Percentiles rank a stretch among this genome's conserved stretches.
phyloP scores from a whole-genome alignment of 2,329 filamentous ascomycete genomes.

The Colletotrichum camelliae region DNA sequence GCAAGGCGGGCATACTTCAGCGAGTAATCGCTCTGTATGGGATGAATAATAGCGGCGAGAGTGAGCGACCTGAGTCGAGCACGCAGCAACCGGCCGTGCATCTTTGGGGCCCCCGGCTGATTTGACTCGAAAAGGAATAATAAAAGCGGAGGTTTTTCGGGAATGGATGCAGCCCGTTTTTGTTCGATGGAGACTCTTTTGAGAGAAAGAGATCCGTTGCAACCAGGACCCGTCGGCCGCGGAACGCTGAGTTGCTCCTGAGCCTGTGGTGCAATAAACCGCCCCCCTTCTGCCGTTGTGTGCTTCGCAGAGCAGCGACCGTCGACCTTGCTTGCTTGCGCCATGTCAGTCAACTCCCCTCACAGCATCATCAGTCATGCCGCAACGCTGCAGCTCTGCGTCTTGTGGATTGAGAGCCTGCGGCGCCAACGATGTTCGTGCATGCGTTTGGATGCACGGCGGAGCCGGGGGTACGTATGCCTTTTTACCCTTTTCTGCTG shows the following conservation, averaged over 20 bases:
- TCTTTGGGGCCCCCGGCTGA: background rate
- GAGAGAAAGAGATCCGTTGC: background rate
- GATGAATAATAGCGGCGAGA: background rate
- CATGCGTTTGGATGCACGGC: conserved; percentile 15
- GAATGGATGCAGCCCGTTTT: conserved; percentile 4
- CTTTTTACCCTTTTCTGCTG: conserved; percentile 21
- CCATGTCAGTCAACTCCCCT: background rate
- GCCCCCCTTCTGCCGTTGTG: background rate
- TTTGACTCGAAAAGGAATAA: background rate
- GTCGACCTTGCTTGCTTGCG: background rate
- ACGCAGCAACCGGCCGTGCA: background rate
- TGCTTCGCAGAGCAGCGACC: background rate
- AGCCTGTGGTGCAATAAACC: background rate
- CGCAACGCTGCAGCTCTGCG: background rate
- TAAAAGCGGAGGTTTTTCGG: conserved; percentile 18
- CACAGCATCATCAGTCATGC: background rate
- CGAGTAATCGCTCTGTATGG: background rate
- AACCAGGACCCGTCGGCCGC: background rate
- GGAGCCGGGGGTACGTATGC: conserved; percentile 21
- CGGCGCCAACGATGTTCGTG: conserved; percentile 14
- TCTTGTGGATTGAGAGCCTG: conserved; percentile 5
- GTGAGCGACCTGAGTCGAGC: background rate
- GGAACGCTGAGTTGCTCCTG: background rate
- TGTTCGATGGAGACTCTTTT: background rate
- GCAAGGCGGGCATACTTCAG: background rate